phyloP scores from a whole-genome alignment of 768 basidiomycete species.

The Serendipita sp. region DNA sequence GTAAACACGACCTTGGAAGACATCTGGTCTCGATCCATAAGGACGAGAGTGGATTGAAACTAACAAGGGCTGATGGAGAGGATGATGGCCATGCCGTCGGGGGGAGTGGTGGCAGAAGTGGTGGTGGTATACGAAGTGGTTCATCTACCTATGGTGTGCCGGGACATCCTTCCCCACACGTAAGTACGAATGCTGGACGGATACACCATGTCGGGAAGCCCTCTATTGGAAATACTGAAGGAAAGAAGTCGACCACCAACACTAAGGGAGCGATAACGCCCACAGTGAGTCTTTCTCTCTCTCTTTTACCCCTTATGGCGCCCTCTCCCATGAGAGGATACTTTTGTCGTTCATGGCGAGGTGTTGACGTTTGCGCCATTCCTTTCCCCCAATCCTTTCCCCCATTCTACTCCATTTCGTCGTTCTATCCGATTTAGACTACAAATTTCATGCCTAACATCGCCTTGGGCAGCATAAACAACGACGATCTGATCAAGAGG shows the following conservation, averaged over 20 bases:
- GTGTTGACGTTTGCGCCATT: too few relatives aligned
- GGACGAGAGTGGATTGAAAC: conserved; percentile 26
- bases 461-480: background rate
- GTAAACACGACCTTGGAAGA: conserved; percentile 85
- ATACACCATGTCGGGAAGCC: background rate
- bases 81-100: background rate
- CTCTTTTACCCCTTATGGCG: background rate
- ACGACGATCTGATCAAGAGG: background rate
- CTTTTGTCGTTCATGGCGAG: too few relatives aligned
- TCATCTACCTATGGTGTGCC: background rate
- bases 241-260: background rate
- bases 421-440: background rate
- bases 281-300: background rate
- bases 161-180: background rate
- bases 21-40: conserved; percentile 78
- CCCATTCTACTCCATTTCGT: too few relatives aligned
- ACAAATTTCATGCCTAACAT: background rate
- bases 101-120: background rate
- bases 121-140: background rate
- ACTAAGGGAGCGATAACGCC: background rate
- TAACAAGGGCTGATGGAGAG: background rate
- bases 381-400: too few relatives aligned
- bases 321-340: too few relatives aligned
- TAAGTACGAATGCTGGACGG: background rate
- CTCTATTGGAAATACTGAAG: background rate